These are phyloP conservation scores for Verticillium albo-atrum DNA, from an alignment of 2,329 filamentous ascomycete genomes.

Conservation along the genomic window DNA sequence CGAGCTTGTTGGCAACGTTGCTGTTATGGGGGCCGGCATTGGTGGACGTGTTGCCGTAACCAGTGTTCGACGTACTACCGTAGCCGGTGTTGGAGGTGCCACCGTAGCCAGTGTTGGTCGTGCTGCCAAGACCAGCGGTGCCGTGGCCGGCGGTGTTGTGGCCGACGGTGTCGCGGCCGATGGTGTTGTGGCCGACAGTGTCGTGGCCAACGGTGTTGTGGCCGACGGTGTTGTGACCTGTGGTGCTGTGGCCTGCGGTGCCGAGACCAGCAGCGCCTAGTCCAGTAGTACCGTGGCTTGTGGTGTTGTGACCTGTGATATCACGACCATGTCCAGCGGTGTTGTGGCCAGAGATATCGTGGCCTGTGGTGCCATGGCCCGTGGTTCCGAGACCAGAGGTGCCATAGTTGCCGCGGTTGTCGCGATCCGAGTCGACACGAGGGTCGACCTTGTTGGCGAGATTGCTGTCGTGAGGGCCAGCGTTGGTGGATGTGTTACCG, in stretches of 20 bases:
- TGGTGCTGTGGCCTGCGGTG: slow-evolving; percentile 9
- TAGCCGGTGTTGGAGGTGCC: slow-evolving; percentile 7
- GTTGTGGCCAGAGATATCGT: slow-evolving; percentile 16
- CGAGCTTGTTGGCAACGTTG: slow-evolving; percentile 39
- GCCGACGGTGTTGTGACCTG: too few relatives aligned
- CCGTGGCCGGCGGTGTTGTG: slow-evolving; percentile 12
- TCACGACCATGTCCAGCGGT: slow-evolving; percentile 12
- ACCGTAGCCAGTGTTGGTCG: neutral
- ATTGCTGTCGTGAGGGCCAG: slow-evolving; percentile 19
- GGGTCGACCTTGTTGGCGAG: slow-evolving; percentile 1
- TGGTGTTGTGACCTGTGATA: slow-evolving; percentile 11
- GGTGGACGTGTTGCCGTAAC: slow-evolving; percentile 1
- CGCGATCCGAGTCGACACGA: slow-evolving; percentile 32
- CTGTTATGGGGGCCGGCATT: slow-evolving; percentile 4
- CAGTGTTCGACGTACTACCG: slow-evolving; percentile 4
- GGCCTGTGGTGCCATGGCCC: slow-evolving; percentile 12
- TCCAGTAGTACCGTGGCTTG: slow-evolving; percentile 10
- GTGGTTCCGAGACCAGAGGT: slow-evolving; percentile 11
- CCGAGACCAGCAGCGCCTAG: slow-evolving; percentile 12
- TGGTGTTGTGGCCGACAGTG: slow-evolving; percentile 15
- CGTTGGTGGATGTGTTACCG: slow-evolving; percentile 8
- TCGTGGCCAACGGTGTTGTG: slow-evolving; percentile 36
- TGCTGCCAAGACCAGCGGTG: slow-evolving; percentile 10
- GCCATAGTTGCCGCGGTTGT: slow-evolving; percentile 20
- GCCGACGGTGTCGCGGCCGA: slow-evolving; percentile 13